Evolutionary conservation across 2,329 filamentous ascomycete species (phyloP).

Genomic region (Xylariaceae sp.): DNA sequence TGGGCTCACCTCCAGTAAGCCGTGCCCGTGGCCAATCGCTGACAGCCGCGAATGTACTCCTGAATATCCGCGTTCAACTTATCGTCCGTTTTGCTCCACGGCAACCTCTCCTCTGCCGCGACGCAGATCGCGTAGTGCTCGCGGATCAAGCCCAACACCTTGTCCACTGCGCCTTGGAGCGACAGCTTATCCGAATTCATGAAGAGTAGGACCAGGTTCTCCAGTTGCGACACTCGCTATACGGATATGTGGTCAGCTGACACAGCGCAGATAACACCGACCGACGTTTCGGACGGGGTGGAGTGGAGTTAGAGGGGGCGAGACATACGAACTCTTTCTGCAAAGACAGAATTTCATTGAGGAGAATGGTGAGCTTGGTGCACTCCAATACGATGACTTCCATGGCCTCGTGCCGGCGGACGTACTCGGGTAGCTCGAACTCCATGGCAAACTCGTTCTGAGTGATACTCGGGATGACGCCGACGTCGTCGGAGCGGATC

Average conservation of each 20-base stretch:
- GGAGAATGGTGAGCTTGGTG: conserved; percentile 25
- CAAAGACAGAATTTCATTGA: conserved; percentile 30
- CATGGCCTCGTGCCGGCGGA: conserved; percentile 28
- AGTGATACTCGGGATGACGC: conserved; percentile 29
- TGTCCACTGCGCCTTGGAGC: conserved; percentile 21
- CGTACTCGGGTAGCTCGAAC: conserved; percentile 27
- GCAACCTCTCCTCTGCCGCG: conserved; percentile 27
- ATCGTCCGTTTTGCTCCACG: conserved; percentile 29
- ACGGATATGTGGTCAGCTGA: conserved; percentile 3
- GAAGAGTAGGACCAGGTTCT: conserved; percentile 29
- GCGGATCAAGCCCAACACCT: conserved; percentile 27
- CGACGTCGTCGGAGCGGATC: conserved; percentile 29
- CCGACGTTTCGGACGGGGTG: neutral
- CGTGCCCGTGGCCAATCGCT: conserved; percentile 28
- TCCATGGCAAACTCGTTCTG: conserved; percentile 32
- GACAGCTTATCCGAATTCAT: conserved; percentile 28
- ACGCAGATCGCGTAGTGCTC: conserved; percentile 29
- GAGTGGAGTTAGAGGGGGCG: neutral
- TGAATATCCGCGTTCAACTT: conserved; percentile 27
- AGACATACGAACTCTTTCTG: conserved; percentile 32
- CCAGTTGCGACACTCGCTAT: conserved; percentile 28
- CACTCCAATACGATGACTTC: conserved; percentile 28
- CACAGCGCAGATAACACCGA: no score
- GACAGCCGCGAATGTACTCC: conserved; percentile 27
- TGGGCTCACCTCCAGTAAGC: conserved; percentile 28